Conservation (phyloP, 1,284 basidiomycete species). For the Rhodotorula mucilaginosa region DNA sequence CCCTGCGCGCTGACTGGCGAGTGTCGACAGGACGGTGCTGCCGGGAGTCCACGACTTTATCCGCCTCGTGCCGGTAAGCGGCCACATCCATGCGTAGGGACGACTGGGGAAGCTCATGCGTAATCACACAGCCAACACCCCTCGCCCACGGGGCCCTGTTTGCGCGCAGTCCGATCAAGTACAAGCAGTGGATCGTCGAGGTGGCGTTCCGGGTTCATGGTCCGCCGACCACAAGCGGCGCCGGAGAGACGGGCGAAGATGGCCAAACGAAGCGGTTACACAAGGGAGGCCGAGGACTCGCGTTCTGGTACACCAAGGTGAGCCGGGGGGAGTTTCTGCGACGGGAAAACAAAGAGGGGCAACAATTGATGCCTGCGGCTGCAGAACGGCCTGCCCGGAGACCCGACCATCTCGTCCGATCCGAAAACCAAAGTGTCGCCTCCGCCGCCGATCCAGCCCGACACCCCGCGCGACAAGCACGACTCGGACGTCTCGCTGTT, state of each 20-base stretch:
- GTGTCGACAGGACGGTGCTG: conserved; percentile 14
- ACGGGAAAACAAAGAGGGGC: background rate
- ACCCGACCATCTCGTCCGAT: conserved; percentile 29
- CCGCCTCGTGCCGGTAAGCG: conserved; percentile 40
- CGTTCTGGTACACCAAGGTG: conserved; percentile 46
- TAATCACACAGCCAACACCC: conserved; percentile 34
- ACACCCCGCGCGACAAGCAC: conserved; percentile 26
- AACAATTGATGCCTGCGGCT: background rate
- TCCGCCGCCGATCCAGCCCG: conserved; percentile 29
- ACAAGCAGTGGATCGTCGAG: conserved; percentile 46
- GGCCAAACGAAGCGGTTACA: conserved; percentile 21
- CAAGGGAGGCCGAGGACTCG: conserved; percentile 45
- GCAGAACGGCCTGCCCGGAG: conserved; percentile 31
- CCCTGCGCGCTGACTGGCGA: background rate
- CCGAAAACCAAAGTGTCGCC: conserved; percentile 18
- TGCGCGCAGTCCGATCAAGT: conserved; percentile 34
- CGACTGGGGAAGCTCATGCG: background rate
- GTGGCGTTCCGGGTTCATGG: conserved; percentile 46
- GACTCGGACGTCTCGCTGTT: conserved; percentile 45
- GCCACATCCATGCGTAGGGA: background rate
- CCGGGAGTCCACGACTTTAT: conserved; percentile 45
- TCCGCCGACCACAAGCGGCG: conserved; percentile 4
- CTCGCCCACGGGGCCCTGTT: conserved; percentile 46
- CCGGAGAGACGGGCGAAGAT: conserved; percentile 24
- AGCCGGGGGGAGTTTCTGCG: background rate